Conservation (phyloP, 2,329 filamentous ascomycete genomes). For the Samsoniella hepiali region DNA sequence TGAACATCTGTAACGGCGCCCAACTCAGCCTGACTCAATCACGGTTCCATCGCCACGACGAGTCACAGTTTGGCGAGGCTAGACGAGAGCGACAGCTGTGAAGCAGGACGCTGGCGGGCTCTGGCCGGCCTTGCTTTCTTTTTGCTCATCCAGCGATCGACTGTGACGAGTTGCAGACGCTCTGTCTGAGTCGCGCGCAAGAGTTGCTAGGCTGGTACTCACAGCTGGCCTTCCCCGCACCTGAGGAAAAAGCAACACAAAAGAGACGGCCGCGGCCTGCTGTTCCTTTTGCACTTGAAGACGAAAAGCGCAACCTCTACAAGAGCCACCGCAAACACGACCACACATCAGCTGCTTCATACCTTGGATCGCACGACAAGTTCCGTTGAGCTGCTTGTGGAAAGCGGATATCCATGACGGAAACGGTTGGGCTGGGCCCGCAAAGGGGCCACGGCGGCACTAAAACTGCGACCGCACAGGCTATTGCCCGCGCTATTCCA, state of each 20-base stretch:
- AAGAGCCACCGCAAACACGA: neutral
- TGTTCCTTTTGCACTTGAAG: neutral
- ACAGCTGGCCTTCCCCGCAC: neutral
- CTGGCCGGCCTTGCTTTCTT: neutral
- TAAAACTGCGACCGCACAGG: neutral
- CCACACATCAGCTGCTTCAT: neutral
- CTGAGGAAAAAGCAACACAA: neutral
- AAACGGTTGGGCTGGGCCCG: constrained; percentile 10
- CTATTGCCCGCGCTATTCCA: constrained; percentile 4
- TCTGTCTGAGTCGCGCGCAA: neutral
- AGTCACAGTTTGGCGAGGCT: neutral
- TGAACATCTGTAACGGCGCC: neutral
- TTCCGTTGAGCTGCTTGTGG: neutral
- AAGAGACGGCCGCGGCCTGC: neutral
- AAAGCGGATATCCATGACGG: constrained; percentile 14
- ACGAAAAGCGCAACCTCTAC: neutral
- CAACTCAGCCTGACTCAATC: constrained; percentile 8
- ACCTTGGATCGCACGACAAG: neutral
- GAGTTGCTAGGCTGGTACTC: neutral
- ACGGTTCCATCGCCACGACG: neutral
- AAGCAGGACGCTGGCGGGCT: neutral
- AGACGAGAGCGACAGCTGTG: neutral
- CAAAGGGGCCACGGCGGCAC: neutral
- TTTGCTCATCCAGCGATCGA: neutral
- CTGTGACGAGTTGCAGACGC: neutral